These are phyloP conservation scores for Aspergillus transmontanensis DNA, from an alignment of 2,329 filamentous ascomycete genomes.

Conservation along the genomic window DNA sequence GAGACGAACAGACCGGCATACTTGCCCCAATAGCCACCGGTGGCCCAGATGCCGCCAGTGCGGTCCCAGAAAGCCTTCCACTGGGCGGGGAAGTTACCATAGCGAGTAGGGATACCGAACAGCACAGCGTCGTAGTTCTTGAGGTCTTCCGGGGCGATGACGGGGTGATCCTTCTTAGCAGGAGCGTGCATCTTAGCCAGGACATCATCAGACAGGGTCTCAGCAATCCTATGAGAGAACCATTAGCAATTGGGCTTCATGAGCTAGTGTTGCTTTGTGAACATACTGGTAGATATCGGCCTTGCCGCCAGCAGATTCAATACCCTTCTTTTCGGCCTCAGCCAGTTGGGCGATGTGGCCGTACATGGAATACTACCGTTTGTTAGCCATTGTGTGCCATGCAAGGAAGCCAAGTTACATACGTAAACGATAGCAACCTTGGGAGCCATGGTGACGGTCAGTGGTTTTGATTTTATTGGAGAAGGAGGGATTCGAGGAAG, in stretches of 20 bases:
- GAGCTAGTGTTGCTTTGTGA: neutral
- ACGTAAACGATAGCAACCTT: conserved; percentile 91
- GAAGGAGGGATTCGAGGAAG: neutral
- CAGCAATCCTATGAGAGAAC: conserved; percentile 62
- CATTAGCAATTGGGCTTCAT: conserved; percentile 13
- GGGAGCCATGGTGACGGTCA: conserved; percentile 70
- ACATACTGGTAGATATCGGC: conserved; percentile 80
- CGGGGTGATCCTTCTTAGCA: conserved; percentile 67
- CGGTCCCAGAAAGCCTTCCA: conserved; percentile 88
- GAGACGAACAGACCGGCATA: conserved; percentile 88
- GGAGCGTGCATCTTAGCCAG: conserved; percentile 90
- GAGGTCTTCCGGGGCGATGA: conserved; percentile 55
- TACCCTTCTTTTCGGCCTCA: conserved; percentile 86
- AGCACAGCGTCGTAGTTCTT: conserved; percentile 84
- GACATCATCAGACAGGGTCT: conserved; percentile 84
- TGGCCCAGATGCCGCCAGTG: conserved; percentile 81
- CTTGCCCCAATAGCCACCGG: conserved; percentile 81
- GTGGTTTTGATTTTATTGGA: neutral
- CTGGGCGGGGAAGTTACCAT: conserved; percentile 95
- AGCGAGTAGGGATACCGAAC: conserved; percentile 92
- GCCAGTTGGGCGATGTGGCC: conserved; percentile 85
- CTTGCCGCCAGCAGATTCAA: conserved; percentile 80
- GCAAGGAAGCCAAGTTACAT: conserved; percentile 37
- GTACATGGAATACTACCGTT: conserved; percentile 81
- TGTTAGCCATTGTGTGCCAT: conserved; percentile 8